These are phyloP conservation scores for Posidonia oceanica DNA, from an alignment of 116 monocot genomes.

Conservation along the genomic window DNA sequence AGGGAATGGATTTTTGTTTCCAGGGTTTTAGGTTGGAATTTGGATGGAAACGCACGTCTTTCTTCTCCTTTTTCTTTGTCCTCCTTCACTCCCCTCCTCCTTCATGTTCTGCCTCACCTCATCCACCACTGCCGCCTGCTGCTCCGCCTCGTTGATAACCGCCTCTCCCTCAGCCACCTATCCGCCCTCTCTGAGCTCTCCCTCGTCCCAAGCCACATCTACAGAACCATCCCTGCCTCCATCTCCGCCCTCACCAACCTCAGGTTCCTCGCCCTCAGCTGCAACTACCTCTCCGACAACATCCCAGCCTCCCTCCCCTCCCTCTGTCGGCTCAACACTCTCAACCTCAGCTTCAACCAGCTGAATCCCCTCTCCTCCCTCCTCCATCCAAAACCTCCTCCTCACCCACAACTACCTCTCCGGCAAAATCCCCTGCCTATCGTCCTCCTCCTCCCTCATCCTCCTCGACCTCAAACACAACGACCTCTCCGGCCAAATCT, in stretches of 20 bases:
- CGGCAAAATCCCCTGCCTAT: conserved; percentile 17
- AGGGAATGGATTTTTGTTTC: too few species aligned
- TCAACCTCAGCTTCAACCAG: conserved; percentile 45
- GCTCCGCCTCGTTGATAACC: conserved; percentile 24
- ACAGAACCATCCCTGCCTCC: conserved; percentile 19
- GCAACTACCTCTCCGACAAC: conserved; percentile 40
- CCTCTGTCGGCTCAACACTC: conserved; percentile 18
- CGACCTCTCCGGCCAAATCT: conserved; percentile 24
- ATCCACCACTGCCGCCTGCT: too few species aligned
- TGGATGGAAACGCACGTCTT: too few species aligned
- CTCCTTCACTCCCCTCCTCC: too few species aligned
- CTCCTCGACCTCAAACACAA: conserved; percentile 30
- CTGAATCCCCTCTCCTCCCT: conserved; percentile 19
- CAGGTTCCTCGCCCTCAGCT: conserved; percentile 33
- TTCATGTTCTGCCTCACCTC: too few species aligned
- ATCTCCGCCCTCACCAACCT: conserved; percentile 20
- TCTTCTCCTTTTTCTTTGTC: conserved; percentile 32
- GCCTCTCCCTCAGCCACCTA: conserved; percentile 18
- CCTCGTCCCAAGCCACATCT: conserved; percentile 37
- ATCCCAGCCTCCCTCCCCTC: conserved; percentile 15
- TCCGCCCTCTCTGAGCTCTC: conserved; percentile 36
- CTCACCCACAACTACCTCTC: conserved; percentile 24
- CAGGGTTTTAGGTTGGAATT: too few species aligned
- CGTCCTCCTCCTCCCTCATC: neutral
- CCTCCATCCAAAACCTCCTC: conserved; percentile 19